Base-by-base conservation (phyloP, 768 basidiomycete genomes). In the Favolaschia claudopus region DNA sequence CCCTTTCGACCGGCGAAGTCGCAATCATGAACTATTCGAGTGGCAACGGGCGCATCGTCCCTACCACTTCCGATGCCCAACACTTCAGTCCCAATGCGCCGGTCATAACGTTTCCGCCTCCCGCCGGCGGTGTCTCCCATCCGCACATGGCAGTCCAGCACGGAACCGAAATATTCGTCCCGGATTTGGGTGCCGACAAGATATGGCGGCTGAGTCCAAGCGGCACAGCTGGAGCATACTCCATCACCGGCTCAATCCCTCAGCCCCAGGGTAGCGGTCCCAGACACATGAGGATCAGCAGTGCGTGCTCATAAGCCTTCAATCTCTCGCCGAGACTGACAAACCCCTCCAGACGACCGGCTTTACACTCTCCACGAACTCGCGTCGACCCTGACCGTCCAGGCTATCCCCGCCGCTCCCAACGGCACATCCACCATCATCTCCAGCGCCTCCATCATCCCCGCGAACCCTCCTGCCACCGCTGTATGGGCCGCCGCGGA, bases 251-350 rank as follows among this genome's bases (percentile, higher is more conserved):
- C 1, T 76, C 79, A 33, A 89, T 91, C 43, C 76, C 79, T 38
- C 85, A 86, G 49, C 85, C 86, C 4, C 63, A 69, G 19, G 88
- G 86, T n/a, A 86, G 86, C 49, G 89, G 89, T 2, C 90, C 90
- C 2, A 78, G 89, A 15, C 81, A 82, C 67, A 78, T 77, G 19
- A 74, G 70, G 14, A 72, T 79, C 38, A 66, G 70, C 54, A 68
- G 80, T 78, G 56, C 13, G 67, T 48, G 13, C 27, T 44, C 38
- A 31, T 25, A 52, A n/a, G 55, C 42, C n/a, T 36, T 29, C 34
- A n/a, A n/a, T 39, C 44, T 20, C 2, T 29, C 10, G 17, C 7
- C 17, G n/a, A 12, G 15, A 49, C n/a, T 37, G 13, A 17, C 14
- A 5, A n/a, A 27, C 34, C 5, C 31, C 33, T 12, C 31, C 67